A percentile compares a stretch with the other conserved stretches of the same genome.
These are phyloP conservation scores for Fagopyrum tataricum DNA, from an alignment of 148 eudicot genomes.

Conservation along the genomic window DNA sequence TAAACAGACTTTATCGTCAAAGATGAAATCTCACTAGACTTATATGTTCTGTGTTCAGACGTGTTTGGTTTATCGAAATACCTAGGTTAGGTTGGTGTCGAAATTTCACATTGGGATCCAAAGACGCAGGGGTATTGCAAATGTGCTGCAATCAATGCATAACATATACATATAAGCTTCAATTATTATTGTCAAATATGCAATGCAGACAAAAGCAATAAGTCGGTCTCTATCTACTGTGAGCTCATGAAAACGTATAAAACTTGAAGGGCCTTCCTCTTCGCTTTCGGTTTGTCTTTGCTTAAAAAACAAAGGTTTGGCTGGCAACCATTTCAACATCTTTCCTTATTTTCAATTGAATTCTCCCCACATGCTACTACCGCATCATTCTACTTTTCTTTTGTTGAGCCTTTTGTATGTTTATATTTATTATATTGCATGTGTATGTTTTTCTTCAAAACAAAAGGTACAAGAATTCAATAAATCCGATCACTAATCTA, in stretches of 20 bases:
- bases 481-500: no score
- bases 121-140: no score
- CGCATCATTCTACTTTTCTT: neutral
- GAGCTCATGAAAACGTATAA: neutral
- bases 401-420: neutral
- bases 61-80: no score
- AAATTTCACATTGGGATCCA: no score
- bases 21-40: no score
- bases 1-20: no score
- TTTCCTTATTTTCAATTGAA: neutral
- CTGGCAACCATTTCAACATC: neutral
- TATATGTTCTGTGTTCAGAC: no score
- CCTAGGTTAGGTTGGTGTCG: no score
- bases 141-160: no score
- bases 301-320: conserved; percentile 8
- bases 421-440: neutral
- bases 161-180: neutral
- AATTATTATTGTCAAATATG: neutral
- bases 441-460: neutral
- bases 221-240: neutral
- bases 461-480: no score
- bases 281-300: conserved; percentile 11
- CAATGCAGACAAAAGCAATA: neutral
- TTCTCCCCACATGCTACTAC: neutral
- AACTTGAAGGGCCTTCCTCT: neutral